Base-by-base conservation (phyloP, 176 grass and related monocot genomes). In the Ensete ventricosum region DNA sequence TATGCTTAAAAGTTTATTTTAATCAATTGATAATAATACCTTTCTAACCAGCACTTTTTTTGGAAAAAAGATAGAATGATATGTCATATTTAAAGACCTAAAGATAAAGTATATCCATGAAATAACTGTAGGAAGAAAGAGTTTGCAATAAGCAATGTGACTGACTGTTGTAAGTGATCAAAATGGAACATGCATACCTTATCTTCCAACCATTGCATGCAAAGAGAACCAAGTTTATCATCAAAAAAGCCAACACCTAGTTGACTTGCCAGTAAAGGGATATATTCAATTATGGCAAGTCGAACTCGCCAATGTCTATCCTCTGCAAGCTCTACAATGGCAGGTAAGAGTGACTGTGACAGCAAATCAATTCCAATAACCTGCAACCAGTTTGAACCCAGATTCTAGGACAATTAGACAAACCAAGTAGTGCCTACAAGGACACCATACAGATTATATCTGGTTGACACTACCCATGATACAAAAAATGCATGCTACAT, bases 141-240 rank as follows among this genome's bases (percentile, higher is more conserved):
- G 34, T 43, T 43, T 43, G 34, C 34, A 43, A 0, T 4, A 43
- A 43, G 34, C 34, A 43, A 43, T 43, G 34, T 43, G 3, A 43
- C 3, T 43, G 34, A 43, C 34, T 43, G 34, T 43, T 4, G 34
- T 54, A 73, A 26, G 52, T 16, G 25, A 14, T 55, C 16, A 49
- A 54, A 73, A 70, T 8, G 80, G 53, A 80, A 72, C 58, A 66
- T 4, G 27, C 11, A 64, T 73, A 98, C 94, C 94, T 96, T 98
- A 85, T 98, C 95, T 84, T 98, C 95, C 71, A 98, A 85, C 90
- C 95, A 98, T 51, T 94, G 90, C 90, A 98, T 98, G 84, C 95
- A 98, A 63, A 98, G 90, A 74, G 95, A 82, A 49, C 95, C 95
- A 49, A 98, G 67, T 68, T 98, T 94, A 60, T 89, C 95, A 85